Evolutionary conservation across 768 basidiomycete species (phyloP).

Genomic region (Agrocybe chaxingu): DNA sequence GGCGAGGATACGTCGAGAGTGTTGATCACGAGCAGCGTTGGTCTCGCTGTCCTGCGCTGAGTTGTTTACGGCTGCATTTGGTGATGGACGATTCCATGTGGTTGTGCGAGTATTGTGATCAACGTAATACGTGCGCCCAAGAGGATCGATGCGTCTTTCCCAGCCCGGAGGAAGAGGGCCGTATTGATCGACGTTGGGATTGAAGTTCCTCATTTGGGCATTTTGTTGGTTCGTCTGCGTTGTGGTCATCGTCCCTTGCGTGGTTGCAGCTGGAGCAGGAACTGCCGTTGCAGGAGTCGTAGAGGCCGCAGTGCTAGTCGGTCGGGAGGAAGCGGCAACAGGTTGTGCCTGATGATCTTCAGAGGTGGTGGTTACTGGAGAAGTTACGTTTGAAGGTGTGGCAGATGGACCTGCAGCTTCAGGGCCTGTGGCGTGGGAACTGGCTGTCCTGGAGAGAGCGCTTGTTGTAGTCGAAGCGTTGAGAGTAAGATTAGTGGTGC

Average conservation of each 20-base stretch:
- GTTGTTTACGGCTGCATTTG: conserved; percentile 70
- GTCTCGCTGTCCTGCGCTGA: conserved; percentile 73
- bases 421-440: conserved; percentile 59
- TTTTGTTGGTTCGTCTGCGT: conserved; percentile 40
- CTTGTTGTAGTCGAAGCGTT: conserved; percentile 36
- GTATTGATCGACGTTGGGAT: conserved; percentile 91
- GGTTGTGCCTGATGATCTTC: conserved; percentile 20
- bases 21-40: conserved; percentile 83
- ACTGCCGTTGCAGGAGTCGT: conserved; percentile 22
- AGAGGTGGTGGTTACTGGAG: conserved; percentile 19
- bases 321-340: conserved; percentile 14
- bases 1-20: conserved; percentile 77
- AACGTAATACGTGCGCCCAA: conserved; percentile 96
- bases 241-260: conserved; percentile 27
- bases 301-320: conserved; percentile 19
- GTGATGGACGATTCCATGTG: conserved; percentile 93
- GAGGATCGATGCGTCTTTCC: conserved; percentile 96
- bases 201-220: conserved; percentile 77
- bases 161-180: conserved; percentile 89
- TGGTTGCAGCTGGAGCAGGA: conserved; percentile 17
- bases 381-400: conserved; percentile 31
- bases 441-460: conserved; percentile 58
- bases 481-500: conserved; percentile 48
- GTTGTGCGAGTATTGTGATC: conserved; percentile 98
- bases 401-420: conserved; percentile 39